Base-by-base conservation (phyloP, 2,329 filamentous ascomycete genomes). In the Blumeria hordei region DNA sequence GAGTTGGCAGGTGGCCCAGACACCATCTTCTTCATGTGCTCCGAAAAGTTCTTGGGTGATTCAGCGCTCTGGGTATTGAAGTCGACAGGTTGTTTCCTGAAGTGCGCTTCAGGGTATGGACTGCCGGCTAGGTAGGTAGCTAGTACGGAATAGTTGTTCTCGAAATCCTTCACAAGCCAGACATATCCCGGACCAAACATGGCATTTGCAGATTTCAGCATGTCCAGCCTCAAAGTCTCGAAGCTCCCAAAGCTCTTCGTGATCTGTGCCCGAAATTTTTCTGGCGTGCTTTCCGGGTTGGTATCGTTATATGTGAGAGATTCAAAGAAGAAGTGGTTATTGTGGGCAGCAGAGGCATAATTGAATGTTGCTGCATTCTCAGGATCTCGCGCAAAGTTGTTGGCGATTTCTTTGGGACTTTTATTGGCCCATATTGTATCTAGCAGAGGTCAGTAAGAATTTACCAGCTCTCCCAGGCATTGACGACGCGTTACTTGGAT, bases 151-250 rank as follows among this genome's bases (percentile, higher is more conserved):
- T 73, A 74, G 18, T 57, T 58, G 28, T 56, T 34, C 14, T 33
- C 67, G 65, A 70, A 69, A 44, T 58, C 57, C 62, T 72, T 72
- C 64, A 95, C 85, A 58, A 98, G 81, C 92, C 92, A 98, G 66
- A 96, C 84, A 70, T 93, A 96, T 60, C 92, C 92, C 0, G 90
- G 88, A 55, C 90, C 92, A 71, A 98, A 96, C 88, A 96, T 95
- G 70, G 80, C 77, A 61, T 78, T 74, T 57, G 90, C 90, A 43
- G 83, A 93, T 60, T 81, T 72, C 64, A 92, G 69, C 69, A 98
- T 80, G 66, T 92, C 85, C 62, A 75, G 74, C 65, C 80, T 80
- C 57, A 98, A 78, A 34, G 84, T 88, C 60, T 93, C 83, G 62
- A 93, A 72, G 62, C 82, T 87, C 65, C 83, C 83, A 72, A 94